Evolutionary conservation across 2,329 filamentous ascomycete species (phyloP), one percentile per base, ranked within the genome.

Genomic region (Pseudogymnoascus sp.): DNA sequence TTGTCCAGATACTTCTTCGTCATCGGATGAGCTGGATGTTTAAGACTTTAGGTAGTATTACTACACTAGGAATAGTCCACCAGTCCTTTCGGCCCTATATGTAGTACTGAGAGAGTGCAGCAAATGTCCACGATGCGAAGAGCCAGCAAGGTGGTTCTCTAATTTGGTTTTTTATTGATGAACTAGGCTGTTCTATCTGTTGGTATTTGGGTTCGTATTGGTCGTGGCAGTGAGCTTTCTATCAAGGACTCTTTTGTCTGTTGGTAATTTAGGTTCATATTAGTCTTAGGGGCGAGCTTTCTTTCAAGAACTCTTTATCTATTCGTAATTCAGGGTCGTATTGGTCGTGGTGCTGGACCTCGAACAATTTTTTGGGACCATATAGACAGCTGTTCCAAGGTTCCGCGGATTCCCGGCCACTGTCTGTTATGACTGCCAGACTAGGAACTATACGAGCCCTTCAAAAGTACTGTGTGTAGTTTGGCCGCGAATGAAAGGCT

Each of bases 1-100:
- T 63, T 64, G 60, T 67, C 45, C 31, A 60, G 45, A 14, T 51
- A 51, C 45, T 16, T 54, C 14, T 4, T 54, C 10, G 14, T 63
- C 61, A 65, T 63, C 61, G 54, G 60, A 48, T 54, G 61, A 65
- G 39, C 13, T 65, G 51, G 60, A 65, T 65, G 34, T 61, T 43
- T 61, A 6, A 61, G 34, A 11, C n/a, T 11, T 43, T 63, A 60
- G 62, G 39, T 64, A 57, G 62, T 65, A 61, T 62, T 61, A 64
- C 64, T 48, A 23, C 43, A 48, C 21, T 23, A 23, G 11, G 5
- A 48, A 7, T 48, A 11, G 13, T 5, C 11, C 11, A 48, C 19
- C 43, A 23, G 43, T 48, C 19, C 4, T 23, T 23, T 48, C 6
- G 11, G 43, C 11, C 39, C 16, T 43, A 43, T 19, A 19, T 43